Percentiles rank a stretch among this genome's conserved stretches.
Conservation (phyloP, 2,329 filamentous ascomycete species). For the Ceratocystis destructans region DNA sequence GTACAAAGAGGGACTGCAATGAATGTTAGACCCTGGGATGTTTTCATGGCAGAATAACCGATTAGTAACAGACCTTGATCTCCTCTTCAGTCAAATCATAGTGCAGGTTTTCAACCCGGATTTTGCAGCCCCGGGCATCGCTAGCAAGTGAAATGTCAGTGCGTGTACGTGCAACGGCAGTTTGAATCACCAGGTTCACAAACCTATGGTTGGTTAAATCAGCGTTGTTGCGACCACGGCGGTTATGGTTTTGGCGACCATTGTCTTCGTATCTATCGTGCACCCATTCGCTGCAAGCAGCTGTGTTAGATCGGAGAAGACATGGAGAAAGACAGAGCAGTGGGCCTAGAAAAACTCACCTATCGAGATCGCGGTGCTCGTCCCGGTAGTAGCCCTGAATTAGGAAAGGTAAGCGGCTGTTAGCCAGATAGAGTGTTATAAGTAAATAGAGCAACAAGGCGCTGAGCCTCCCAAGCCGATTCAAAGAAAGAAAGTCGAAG, state of each 20-base stretch:
- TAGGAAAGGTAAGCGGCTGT: constrained; percentile 29
- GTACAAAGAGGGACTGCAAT: constrained; percentile 44
- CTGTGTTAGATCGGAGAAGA: background rate
- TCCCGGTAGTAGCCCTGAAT: constrained; percentile 41
- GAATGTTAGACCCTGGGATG: background rate
- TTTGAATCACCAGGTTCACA: background rate
- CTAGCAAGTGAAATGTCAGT: constrained; percentile 25
- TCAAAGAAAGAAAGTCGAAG: constrained; percentile 7
- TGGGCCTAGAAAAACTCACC: constrained; percentile 34
- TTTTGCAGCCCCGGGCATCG: constrained; percentile 47
- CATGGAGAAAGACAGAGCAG: background rate
- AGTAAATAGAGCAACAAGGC: constrained; percentile 5
- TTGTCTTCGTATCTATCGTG: constrained; percentile 79
- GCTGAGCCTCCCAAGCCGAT: background rate
- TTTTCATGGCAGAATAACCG: background rate
- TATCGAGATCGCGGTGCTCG: constrained; percentile 54
- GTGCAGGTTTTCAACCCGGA: constrained; percentile 80
- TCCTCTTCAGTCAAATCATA: constrained; percentile 82
- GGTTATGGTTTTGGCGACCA: constrained; percentile 35
- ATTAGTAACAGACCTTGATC: constrained; percentile 45
- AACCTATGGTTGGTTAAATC: constrained; percentile 14
- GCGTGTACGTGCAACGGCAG: background rate
- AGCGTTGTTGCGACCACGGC: constrained; percentile 30
- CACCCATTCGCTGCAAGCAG: constrained; percentile 65
- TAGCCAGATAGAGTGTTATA: constrained; percentile 10